Evolutionary conservation across 2,329 filamentous ascomycete species (phyloP).

Genomic region (Thielaviopsis populi): DNA sequence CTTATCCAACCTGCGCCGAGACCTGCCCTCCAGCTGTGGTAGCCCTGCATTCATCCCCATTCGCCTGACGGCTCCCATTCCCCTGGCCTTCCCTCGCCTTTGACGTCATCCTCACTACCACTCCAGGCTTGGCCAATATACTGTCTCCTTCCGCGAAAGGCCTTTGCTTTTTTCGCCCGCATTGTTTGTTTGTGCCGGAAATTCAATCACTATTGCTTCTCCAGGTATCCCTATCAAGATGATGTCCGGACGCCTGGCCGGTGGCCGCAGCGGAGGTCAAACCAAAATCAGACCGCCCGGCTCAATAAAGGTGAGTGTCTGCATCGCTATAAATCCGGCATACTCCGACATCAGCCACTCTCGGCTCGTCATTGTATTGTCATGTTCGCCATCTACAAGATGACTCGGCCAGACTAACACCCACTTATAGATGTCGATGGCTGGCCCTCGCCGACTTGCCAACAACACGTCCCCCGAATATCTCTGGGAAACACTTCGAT

Average conservation of each 20-base stretch:
- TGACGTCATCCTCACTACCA: neutral
- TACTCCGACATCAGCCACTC: too few species aligned
- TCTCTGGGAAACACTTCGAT: constrained; percentile 56
- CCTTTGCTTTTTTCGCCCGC: neutral
- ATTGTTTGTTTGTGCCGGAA: too few species aligned
- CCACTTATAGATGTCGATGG: neutral
- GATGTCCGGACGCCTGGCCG: constrained; percentile 15
- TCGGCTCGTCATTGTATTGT: neutral
- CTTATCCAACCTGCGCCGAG: too few species aligned
- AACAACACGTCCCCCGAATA: neutral
- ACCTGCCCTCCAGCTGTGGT: neutral
- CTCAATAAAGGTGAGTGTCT: constrained; percentile 10
- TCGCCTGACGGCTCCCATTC: neutral
- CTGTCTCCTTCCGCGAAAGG: neutral
- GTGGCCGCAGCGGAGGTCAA: constrained; percentile 6
- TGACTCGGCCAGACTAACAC: neutral
- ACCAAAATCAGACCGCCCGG: constrained; percentile 9
- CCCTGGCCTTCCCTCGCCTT: neutral
- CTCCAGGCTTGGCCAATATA: too few species aligned
- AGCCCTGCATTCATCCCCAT: neutral
- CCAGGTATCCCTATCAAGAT: constrained; percentile 3
- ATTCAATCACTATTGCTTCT: neutral
- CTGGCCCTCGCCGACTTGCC: neutral
- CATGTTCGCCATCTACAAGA: neutral
- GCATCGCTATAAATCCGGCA: neutral